Conservation (phyloP, 106 monocot species). For the Dioscorea zingiberensis region DNA sequence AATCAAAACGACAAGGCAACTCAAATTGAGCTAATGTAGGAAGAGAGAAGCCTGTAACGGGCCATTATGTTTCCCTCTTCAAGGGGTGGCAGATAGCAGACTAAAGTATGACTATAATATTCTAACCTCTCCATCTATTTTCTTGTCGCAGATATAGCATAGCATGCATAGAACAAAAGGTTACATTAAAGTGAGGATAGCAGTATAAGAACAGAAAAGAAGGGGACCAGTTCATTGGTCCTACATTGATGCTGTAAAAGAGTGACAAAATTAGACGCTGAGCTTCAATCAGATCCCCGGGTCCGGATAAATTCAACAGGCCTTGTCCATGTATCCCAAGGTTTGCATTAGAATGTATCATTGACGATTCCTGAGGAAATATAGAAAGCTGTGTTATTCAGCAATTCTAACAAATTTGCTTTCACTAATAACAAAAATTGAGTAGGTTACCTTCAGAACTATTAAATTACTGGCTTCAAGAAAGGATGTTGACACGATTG, state of each 20-base stretch:
- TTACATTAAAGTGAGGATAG: not conserved
- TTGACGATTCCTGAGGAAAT: conserved; percentile 59
- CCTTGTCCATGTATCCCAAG: conserved; percentile 98
- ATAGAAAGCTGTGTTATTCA: not conserved
- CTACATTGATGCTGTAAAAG: conserved; percentile 90
- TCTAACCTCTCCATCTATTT: no score
- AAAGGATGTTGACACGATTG: conserved; percentile 76
- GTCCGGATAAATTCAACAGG: conserved; percentile 84
- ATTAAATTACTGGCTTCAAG: conserved; percentile 98
- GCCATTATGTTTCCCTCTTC: no score
- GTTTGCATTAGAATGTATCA: conserved; percentile 91
- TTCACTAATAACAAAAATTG: not conserved
- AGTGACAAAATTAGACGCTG: conserved; percentile 84
- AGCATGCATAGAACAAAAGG: not conserved
- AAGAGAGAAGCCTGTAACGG: no score
- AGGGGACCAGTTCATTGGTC: not conserved
- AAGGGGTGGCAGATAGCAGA: no score
- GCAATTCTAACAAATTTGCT: not conserved
- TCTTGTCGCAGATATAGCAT: no score
- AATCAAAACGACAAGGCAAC: no score
- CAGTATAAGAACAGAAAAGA: not conserved
- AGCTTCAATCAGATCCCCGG: conserved; percentile 87
- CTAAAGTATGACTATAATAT: no score
- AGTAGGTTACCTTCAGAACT: conserved; percentile 66
- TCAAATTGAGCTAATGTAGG: no score